Percentiles rank a stretch among this genome's conserved stretches.
phyloP scores from a whole-genome alignment of 75 land plant genomes.

The Picea sitchensis region DNA sequence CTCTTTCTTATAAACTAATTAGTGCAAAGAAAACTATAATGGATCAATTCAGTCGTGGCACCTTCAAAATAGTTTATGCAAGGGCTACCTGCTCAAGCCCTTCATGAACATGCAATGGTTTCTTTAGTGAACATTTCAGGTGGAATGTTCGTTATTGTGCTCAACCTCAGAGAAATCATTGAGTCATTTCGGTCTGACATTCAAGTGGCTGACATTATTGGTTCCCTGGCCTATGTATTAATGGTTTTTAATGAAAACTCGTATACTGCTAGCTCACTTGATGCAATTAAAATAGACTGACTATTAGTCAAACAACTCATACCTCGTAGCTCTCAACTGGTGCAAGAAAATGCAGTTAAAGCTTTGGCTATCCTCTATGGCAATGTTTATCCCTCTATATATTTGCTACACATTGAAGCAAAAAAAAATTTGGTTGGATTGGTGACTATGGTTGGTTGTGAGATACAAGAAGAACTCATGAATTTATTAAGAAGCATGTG shows the following conservation, averaged over 20 bases:
- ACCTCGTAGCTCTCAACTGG: constrained; percentile 38
- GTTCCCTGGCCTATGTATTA: constrained; percentile 76
- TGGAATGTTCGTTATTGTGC: constrained; percentile 62
- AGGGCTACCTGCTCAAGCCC: constrained; percentile 29
- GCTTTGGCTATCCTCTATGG: constrained; percentile 90
- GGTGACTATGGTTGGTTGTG: constrained; percentile 70
- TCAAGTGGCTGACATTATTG: constrained; percentile 72
- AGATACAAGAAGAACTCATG: constrained; percentile 74
- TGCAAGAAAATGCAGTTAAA: constrained; percentile 79
- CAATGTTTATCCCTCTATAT: constrained; percentile 42
- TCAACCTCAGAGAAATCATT: constrained; percentile 63
- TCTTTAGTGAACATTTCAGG: constrained; percentile 84
- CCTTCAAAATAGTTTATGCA: no score
- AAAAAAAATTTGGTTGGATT: constrained; percentile 80
- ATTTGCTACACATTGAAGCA: constrained; percentile 64
- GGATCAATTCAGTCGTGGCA: no score
- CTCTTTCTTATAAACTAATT: no score
- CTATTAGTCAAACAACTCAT: constrained; percentile 59
- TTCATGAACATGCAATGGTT: constrained; percentile 70
- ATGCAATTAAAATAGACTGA: constrained; percentile 50
- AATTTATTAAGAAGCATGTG: constrained; percentile 55
- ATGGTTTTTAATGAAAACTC: constrained; percentile 59
- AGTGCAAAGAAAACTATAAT: no score
- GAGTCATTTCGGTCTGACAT: constrained; percentile 37
- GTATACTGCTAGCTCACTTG: constrained; percentile 27